Conservation (phyloP, 2,329 filamentous ascomycete species). For the Aspergillus costaricaensis region DNA sequence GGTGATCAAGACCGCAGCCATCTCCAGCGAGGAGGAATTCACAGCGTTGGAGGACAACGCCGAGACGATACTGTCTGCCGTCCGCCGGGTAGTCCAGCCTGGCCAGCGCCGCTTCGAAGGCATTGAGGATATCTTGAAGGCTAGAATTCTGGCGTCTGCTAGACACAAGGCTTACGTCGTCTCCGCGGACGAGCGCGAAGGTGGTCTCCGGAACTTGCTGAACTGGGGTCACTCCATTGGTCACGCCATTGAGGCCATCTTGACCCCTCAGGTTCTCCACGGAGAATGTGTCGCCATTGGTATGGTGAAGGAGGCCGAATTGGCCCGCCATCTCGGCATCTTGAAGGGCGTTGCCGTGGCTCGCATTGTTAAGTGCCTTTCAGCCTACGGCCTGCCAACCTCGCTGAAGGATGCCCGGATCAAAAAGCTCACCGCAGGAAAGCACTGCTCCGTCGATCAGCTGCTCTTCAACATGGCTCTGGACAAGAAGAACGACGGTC, state of each 20-base stretch:
- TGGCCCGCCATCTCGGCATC: constrained; percentile 84
- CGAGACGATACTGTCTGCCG: constrained; percentile 69
- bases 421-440: constrained; percentile 78
- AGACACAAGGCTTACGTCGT: constrained; percentile 92
- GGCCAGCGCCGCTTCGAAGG: constrained; percentile 64
- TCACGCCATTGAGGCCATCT: constrained; percentile 91
- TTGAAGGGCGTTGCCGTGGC: constrained; percentile 85
- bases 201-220: constrained; percentile 86
- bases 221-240: constrained; percentile 99
- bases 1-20: constrained; percentile 95
- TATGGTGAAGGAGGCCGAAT: constrained; percentile 96
- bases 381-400: constrained; percentile 88
- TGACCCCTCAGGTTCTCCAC: constrained; percentile 92
- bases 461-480: constrained; percentile 92
- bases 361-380: constrained; percentile 85
- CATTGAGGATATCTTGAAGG: constrained; percentile 70
- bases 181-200: constrained; percentile 90
- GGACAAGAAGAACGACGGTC: constrained; percentile 97
- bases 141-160: constrained; percentile 86
- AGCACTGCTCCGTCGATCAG: constrained; percentile 81
- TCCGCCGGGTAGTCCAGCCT: constrained; percentile 62
- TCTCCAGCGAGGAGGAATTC: constrained; percentile 90
- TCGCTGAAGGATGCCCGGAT: constrained; percentile 82
- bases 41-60: constrained; percentile 80
- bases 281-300: constrained; percentile 95